Conservation (phyloP, 148 eudicot genomes). For the Polygonum aviculare region DNA sequence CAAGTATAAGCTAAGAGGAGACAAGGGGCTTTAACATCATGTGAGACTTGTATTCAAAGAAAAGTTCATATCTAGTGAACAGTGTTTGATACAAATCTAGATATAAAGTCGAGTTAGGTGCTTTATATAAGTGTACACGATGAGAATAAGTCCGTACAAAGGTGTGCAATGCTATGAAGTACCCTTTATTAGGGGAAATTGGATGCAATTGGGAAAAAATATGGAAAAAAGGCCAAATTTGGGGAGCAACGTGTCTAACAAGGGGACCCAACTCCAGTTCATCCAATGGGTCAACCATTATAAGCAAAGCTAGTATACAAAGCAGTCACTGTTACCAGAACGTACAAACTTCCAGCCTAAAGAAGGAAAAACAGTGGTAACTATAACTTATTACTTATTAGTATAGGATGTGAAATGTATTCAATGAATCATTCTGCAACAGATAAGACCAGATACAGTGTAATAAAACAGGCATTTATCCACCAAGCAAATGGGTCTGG, state of each 20-base stretch:
- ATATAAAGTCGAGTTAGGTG: too few species aligned
- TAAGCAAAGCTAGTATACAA: not conserved
- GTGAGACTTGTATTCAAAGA: too few species aligned
- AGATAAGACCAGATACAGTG: not conserved
- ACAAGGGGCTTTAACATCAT: too few species aligned
- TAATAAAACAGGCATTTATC: not conserved
- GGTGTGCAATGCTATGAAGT: too few species aligned
- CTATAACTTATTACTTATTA: not conserved
- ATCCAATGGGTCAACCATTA: not conserved
- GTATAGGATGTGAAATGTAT: not conserved
- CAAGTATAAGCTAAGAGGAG: too few species aligned
- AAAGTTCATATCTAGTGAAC: too few species aligned
- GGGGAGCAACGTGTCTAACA: not conserved
- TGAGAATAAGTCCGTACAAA: too few species aligned
- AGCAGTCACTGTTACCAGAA: constrained; percentile 1
- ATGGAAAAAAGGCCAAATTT: too few species aligned
- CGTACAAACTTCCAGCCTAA: not conserved
- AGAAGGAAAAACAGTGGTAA: not conserved
- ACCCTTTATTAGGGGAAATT: not conserved
- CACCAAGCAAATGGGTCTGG: too few species aligned
- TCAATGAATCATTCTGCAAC: not conserved
- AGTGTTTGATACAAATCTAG: too few species aligned
- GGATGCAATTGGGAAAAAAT: not conserved
- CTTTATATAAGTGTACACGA: too few species aligned
- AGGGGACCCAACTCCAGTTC: constrained; percentile 1